Evolutionary conservation across 108 stramenopile genomes (phyloP).

Genomic region (Cyclotella sp.): DNA sequence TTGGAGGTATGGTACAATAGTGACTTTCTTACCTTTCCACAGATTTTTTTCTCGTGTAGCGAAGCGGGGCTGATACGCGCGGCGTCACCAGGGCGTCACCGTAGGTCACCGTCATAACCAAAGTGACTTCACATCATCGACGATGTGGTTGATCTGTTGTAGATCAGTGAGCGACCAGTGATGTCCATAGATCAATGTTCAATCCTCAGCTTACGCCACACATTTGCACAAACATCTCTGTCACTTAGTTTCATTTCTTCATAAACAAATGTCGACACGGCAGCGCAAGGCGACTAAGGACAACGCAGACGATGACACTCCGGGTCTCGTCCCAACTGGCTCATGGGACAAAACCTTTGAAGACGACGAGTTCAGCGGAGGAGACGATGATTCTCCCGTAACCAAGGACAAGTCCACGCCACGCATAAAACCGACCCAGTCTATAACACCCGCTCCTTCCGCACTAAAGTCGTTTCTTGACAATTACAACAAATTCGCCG

Average conservation of each 20-base stretch:
- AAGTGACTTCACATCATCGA: too few species aligned
- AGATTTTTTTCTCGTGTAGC: too few species aligned
- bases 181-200: too few species aligned
- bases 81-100: too few species aligned
- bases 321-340: neutral
- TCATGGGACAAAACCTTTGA: conserved; percentile 15
- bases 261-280: conserved; percentile 10
- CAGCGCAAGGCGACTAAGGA: conserved; percentile 9
- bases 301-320: neutral
- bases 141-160: too few species aligned
- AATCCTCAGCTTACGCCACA: too few species aligned
- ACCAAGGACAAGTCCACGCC: neutral
- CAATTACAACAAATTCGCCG: conserved; percentile 32
- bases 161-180: too few species aligned
- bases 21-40: too few species aligned
- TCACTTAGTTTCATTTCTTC: neutral
- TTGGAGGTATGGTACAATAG: too few species aligned
- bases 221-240: neutral
- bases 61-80: too few species aligned
- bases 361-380: conserved; percentile 10
- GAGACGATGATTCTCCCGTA: neutral
- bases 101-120: too few species aligned
- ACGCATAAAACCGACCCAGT: neutral
- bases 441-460: conserved; percentile 16
- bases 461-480: conserved; percentile 34